Percentiles rank a stretch among this genome's conserved stretches.
Evolutionary conservation across 352 stramenopile species (phyloP).

Genomic region (Lagenidium giganteum): DNA sequence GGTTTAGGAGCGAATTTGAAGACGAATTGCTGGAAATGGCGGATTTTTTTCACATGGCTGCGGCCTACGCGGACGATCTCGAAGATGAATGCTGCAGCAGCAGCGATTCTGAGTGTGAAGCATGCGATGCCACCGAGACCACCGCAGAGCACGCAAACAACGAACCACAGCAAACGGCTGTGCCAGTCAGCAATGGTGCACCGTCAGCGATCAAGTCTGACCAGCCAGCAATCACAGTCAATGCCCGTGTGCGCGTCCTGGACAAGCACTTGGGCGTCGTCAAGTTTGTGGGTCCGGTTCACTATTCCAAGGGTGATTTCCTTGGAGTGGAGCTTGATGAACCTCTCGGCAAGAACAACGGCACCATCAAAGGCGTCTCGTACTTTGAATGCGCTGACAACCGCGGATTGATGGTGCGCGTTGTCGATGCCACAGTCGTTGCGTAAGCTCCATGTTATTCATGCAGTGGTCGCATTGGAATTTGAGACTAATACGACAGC

Average conservation of each 20-base stretch:
- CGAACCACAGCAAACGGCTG: not conserved
- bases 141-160: too few species aligned
- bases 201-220: too few species aligned
- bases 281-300: slow-evolving; percentile 53
- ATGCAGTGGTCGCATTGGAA: too few species aligned
- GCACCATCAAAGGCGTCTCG: slow-evolving; percentile 50
- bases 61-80: slow-evolving; percentile 17
- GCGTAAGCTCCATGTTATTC: too few species aligned
- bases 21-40: slow-evolving; percentile 43
- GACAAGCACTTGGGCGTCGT: slow-evolving; percentile 37
- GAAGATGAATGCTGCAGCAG: slow-evolving; percentile 17
- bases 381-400: slow-evolving; percentile 58
- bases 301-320: slow-evolving; percentile 73
- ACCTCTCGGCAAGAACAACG: slow-evolving; percentile 67
- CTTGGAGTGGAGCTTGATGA: slow-evolving; percentile 54
- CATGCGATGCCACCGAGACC: not conserved
- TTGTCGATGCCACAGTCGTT: slow-evolving; percentile 25
- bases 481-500: too few species aligned
- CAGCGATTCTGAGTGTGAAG: slow-evolving; percentile 20
- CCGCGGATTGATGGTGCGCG: slow-evolving; percentile 69
- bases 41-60: slow-evolving; percentile 28
- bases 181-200: not conserved
- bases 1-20: slow-evolving; percentile 27
- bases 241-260: slow-evolving; percentile 29
- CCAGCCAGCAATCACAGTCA: slow-evolving; percentile 13